Evolutionary conservation across 768 basidiomycete genomes (phyloP), one percentile per base, ranked within the genome.

Genomic region (Naganishia antarctica): DNA sequence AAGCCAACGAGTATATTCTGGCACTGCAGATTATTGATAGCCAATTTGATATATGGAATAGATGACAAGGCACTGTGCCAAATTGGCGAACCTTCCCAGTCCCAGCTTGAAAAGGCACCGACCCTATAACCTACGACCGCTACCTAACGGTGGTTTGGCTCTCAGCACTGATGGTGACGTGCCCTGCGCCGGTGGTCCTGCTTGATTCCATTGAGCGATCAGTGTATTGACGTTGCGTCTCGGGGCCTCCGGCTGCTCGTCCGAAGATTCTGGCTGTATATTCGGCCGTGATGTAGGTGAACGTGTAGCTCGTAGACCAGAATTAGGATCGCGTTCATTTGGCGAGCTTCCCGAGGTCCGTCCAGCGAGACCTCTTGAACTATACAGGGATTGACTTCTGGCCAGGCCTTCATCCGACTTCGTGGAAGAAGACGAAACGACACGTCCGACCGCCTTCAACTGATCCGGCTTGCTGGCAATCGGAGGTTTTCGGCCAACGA

Each of bases 121-220:
- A n/a, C 34, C 34, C 37, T 63, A 63, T 41, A 63, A 57, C 29
- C 50, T 63, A 3, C 62, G 49, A 3, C 62, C 62, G 15, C 49
- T 51, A 6, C 62, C 62, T 43, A 63, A 21, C 37, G 62, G 49
- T 9, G 43, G 49, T 31, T 44, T 51, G 15, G 34, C 41, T 41
- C 46, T 28, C 0, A 43, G 18, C 0, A 29, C 62, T 3, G 62
- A 63, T 18, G 49, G 37, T 1, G 49, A 50, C 11, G 62, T 63
- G 7, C 62, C 62, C 41, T 57, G 62, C 1, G 49, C 62, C 16
- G 63, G 51, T 8, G 48, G 47, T 23, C 68, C 61, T 29, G 69
- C 73, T 45, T 76, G 69, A 57, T 76, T 77, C 76, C 76, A 77
- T 37, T 70, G 51, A 21, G 68, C 67, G 47, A 77, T 76, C n/a